Conservation (phyloP, 2,329 filamentous ascomycete genomes). For the Volutella citrinella region DNA sequence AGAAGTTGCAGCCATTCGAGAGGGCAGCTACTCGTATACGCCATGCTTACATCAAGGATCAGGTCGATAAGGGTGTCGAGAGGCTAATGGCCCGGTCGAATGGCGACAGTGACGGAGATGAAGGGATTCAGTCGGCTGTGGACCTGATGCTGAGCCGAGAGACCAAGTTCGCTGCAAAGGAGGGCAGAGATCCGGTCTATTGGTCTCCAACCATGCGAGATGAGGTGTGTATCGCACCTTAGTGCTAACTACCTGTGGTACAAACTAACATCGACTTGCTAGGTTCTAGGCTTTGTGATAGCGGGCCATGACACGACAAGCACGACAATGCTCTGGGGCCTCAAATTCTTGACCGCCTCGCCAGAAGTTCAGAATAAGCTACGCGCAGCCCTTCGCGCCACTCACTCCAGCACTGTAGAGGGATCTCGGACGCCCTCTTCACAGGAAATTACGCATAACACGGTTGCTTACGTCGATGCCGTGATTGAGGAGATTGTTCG, state of each 20-base stretch:
- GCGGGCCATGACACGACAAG: slow-evolving; percentile 22
- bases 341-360: slow-evolving; percentile 18
- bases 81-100: too few relatives aligned
- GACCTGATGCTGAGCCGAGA: slow-evolving; percentile 33
- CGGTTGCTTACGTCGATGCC: slow-evolving; percentile 30
- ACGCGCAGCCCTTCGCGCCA: slow-evolving; percentile 15
- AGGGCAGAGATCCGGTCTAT: slow-evolving; percentile 23
- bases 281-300: slow-evolving; percentile 8
- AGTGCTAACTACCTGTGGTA: too few relatives aligned
- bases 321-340: slow-evolving; percentile 16
- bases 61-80: too few relatives aligned
- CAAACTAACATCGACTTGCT: too few relatives aligned
- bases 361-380: slow-evolving; percentile 15
- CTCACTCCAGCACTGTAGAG: slow-evolving; percentile 9
- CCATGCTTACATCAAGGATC: too few relatives aligned
- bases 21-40: too few relatives aligned
- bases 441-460: slow-evolving; percentile 21
- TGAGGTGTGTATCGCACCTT: too few relatives aligned
- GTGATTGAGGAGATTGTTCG: slow-evolving; percentile 32
- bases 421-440: slow-evolving; percentile 19
- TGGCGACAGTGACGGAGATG: too few relatives aligned
- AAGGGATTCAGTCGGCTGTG: too few relatives aligned
- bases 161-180: slow-evolving; percentile 26
- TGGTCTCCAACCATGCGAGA: slow-evolving; percentile 25
- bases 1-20: too few relatives aligned